Evolutionary conservation across 2,329 filamentous ascomycete species (phyloP), one percentile per base, ranked within the genome.

Genomic region (Hortaea werneckii): DNA sequence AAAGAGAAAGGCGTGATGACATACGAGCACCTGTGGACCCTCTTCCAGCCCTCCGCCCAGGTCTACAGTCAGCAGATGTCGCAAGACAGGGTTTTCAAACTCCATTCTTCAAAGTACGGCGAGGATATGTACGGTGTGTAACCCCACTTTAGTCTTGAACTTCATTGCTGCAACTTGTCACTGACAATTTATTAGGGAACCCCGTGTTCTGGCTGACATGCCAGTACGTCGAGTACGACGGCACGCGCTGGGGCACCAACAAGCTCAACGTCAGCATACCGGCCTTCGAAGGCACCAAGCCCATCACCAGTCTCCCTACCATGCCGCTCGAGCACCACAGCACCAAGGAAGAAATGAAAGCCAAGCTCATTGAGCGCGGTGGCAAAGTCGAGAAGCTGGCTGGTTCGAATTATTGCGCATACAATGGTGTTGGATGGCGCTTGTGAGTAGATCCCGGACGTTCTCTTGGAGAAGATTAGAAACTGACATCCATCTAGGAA

Each of bases 321-420:
- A 73, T 64, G 43, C 73, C 74, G 0, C 49, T 76, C 1, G 58
- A 67, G 2, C 72, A 66, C 47, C 71, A 75, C 51, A 47, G 58
- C 1, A 61, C 71, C 4, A 56, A 65, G 29, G 59, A 65, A 1
- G 57, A 60, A 2, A 52, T 76, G 8, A 62, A 60, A 7, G 47
- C 60, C 9, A 58, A 61, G 5, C 60, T 77, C 7, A 62, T 72
- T 27, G 62, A 66, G 20, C 67, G 73, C 3, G 75, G 74, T 5
- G 64, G 62, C 12, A 64, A 66, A 40, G 67, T 72, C 47, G 72
- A 76, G 49, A 51, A 58, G 7, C 61, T 75, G 28, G 67, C 66
- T 37, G 73, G 74, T 1, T 69, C 68, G 27, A 68, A 75, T 45
- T 77, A 74, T 58, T 69, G 68, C 44, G 63, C 66, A 1, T 77